Base-by-base conservation (phyloP, 2,329 filamentous ascomycete genomes). In the Fonsecaea multimorphosa region DNA sequence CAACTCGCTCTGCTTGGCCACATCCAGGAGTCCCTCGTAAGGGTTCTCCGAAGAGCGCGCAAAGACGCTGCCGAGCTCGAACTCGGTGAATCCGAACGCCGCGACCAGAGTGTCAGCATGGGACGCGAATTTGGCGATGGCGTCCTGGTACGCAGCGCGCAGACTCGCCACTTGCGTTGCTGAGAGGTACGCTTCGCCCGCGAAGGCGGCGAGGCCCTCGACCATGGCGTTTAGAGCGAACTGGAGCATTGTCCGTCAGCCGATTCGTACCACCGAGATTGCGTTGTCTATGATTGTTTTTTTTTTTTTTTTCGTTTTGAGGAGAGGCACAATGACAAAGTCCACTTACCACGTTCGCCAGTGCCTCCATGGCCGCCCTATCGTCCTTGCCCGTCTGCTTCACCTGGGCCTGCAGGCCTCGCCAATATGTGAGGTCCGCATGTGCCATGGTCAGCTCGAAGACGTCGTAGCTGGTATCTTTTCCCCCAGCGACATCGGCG, bases 391-490 rank as follows among this genome's bases (percentile, higher is more conserved):
- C 22, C 2, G 53, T 62, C 32, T 63, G 58, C 14, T 62, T 56
- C 29, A 71, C 58, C n/a, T 69, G 63, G 1, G 64, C 63, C 63
- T 65, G 65, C 31, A 72, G 65, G 12, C 66, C 66, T 40, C 63
- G 38, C 64, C 68, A 72, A 46, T 72, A 72, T n/a, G 63, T 57
- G 34, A 70, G 67, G 57, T 72, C 71, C n/a, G 68, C 69, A 61
- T 72, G 71, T 4, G 71, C 71, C 71, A 72, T 72, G 31, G 70
- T 72, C 16, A 72, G 58, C 53, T 69, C 66, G 36, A 68, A 65
- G 3, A 69, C 66, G 24, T 65, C 64, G 58, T 69, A 72, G 54
- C 71, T 72, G 14, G 71, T 72, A 31, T 72, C 71, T 36, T 67
- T 69, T 1, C 70, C 70, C 14, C 19, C 56, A 12, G 58, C 44